Evolutionary conservation across 176 grass and related monocot species (phyloP).

Genomic region (Neostapfia colusana): DNA sequence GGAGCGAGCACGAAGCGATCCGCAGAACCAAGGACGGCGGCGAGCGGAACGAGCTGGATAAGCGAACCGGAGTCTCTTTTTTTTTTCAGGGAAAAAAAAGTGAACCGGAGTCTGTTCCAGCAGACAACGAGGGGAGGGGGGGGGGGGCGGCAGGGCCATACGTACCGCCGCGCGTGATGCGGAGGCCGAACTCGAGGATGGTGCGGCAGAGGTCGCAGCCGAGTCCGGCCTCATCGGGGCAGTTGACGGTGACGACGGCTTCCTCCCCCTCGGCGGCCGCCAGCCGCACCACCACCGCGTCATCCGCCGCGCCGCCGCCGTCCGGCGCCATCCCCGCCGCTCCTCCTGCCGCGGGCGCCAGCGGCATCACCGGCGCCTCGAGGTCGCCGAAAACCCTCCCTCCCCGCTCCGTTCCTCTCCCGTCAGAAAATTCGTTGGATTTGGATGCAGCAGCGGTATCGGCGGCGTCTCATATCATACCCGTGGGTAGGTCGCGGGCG

Average conservation of each 20-base stretch:
- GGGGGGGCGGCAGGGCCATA: not conserved
- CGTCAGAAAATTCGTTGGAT: not conserved
- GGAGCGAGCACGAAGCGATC: too few relatives aligned
- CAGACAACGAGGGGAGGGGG: not conserved
- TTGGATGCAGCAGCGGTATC: not conserved
- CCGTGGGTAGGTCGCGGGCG: slow-evolving; percentile 6
- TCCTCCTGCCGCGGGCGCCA: not conserved
- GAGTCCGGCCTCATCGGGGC: slow-evolving; percentile 84
- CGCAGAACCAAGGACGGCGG: too few relatives aligned
- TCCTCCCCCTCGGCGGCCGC: slow-evolving; percentile 46
- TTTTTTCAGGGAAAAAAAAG: too few relatives aligned
- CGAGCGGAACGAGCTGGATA: too few relatives aligned
- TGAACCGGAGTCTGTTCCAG: too few relatives aligned
- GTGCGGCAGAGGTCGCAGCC: slow-evolving; percentile 88
- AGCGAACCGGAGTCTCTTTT: too few relatives aligned
- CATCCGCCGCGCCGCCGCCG: slow-evolving; percentile 37
- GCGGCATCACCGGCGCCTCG: slow-evolving; percentile 25
- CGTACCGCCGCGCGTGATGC: slow-evolving; percentile 82
- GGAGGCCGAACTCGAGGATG: slow-evolving; percentile 95
- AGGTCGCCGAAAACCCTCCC: slow-evolving; percentile 19
- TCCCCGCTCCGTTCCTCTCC: not conserved
- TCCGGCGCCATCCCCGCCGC: slow-evolving; percentile 37
- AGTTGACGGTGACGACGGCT: slow-evolving; percentile 79
- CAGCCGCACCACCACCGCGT: slow-evolving; percentile 73
- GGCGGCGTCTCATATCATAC: not conserved